phyloP scores from a whole-genome alignment of 768 basidiomycete species.

The Clitopilus hobsonii region DNA sequence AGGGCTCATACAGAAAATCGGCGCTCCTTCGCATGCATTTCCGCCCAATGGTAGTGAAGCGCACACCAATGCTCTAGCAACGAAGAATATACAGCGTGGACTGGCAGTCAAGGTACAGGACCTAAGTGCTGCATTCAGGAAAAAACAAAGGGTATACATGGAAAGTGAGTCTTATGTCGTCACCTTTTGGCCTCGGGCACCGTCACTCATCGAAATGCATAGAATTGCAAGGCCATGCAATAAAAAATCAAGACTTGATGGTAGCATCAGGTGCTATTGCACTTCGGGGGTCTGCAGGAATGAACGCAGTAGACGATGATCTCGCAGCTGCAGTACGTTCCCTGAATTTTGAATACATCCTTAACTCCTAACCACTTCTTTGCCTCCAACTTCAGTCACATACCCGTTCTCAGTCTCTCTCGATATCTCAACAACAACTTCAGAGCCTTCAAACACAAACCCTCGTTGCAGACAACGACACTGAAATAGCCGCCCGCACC shows the following conservation, averaged over 20 bases:
- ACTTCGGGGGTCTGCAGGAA: slow-evolving; percentile 74
- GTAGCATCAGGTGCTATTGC: slow-evolving; percentile 83
- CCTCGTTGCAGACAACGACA: slow-evolving; percentile 33
- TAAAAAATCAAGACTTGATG: slow-evolving; percentile 93
- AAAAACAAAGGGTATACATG: slow-evolving; percentile 98
- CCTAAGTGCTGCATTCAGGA: slow-evolving; percentile 85
- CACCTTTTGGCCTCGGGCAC: slow-evolving; percentile 6
- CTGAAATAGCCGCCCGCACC: slow-evolving; percentile 40
- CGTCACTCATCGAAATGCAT: background rate
- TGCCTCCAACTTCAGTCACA: slow-evolving; percentile 17
- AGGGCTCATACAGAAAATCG: slow-evolving; percentile 73
- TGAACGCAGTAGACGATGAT: slow-evolving; percentile 88
- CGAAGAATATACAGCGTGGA: slow-evolving; percentile 92
- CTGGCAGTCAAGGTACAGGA: slow-evolving; percentile 97
- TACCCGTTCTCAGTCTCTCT: slow-evolving; percentile 29
- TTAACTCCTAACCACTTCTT: slow-evolving; percentile 1
- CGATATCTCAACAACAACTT: slow-evolving; percentile 31
- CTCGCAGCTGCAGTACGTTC: slow-evolving; percentile 77
- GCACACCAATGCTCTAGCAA: slow-evolving; percentile 55
- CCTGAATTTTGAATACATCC: slow-evolving; percentile 4
- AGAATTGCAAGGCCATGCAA: slow-evolving; percentile 95
- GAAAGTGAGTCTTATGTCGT: slow-evolving; percentile 66
- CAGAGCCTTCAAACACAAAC: slow-evolving; percentile 14
- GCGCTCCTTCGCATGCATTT: slow-evolving; percentile 54
- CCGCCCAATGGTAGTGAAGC: slow-evolving; percentile 45